A percentile compares a stretch with the other conserved stretches of the same genome.
phyloP scores from a whole-genome alignment of 352 stramenopile species.

The Pythium dissotocum region DNA sequence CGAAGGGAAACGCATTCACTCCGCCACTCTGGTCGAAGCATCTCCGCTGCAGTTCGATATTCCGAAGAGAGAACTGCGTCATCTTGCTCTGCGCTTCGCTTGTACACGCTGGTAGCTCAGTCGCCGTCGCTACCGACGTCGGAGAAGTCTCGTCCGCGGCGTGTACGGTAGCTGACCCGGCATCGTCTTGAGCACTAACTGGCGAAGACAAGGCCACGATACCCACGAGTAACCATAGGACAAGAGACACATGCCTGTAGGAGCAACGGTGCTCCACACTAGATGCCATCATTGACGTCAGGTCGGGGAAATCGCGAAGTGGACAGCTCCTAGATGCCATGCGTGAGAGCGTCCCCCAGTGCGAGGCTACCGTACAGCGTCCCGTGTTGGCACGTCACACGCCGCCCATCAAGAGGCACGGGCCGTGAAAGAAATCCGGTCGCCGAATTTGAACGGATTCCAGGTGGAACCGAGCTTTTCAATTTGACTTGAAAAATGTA shows the following conservation, averaged over 20 bases:
- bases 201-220: neutral
- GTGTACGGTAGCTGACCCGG: constrained; percentile 2
- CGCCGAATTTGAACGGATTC: neutral
- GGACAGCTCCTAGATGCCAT: neutral
- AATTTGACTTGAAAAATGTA: neutral
- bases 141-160: neutral
- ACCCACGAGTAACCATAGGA: neutral
- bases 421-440: neutral
- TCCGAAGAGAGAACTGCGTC: constrained; percentile 18
- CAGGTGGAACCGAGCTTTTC: neutral
- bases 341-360: neutral
- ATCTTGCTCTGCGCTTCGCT: constrained; percentile 4
- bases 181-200: neutral
- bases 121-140: constrained; percentile 3
- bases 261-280: neutral
- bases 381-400: neutral
- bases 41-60: constrained; percentile 10
- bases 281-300: neutral
- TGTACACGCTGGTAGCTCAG: constrained; percentile 1
- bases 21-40: constrained; percentile 18
- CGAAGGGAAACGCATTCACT: constrained; percentile 19
- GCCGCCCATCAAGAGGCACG: neutral
- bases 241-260: neutral
- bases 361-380: neutral
- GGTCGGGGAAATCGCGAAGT: neutral